A percentile compares a stretch with the other conserved stretches of the same genome.
phyloP scores from a whole-genome alignment of 2,329 filamentous ascomycete genomes.

The Trichophyton verrucosum region DNA sequence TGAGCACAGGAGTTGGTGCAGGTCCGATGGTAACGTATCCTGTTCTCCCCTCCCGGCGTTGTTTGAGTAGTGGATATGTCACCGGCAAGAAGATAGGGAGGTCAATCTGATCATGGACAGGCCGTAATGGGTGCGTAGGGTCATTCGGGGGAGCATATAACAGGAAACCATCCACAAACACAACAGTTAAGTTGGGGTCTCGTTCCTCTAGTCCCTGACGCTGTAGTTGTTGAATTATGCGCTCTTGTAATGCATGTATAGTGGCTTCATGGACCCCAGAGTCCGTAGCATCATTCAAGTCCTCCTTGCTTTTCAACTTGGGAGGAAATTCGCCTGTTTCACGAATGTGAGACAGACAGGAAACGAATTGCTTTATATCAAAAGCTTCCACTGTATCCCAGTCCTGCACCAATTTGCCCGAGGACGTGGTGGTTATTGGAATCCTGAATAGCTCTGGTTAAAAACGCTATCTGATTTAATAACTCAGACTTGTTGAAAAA shows the following conservation, averaged over 20 bases:
- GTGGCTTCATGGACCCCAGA: conserved; percentile 24
- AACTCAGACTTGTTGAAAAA: neutral
- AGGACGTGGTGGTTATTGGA: conserved; percentile 36
- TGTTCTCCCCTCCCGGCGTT: conserved; percentile 29
- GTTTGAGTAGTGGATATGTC: conserved; percentile 40
- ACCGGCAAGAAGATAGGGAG: conserved; percentile 68
- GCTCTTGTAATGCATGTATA: conserved; percentile 14
- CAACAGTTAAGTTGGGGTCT: conserved; percentile 35
- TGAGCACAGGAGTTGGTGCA: conserved; percentile 18
- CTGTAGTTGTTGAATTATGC: conserved; percentile 18
- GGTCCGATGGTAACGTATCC: conserved; percentile 38
- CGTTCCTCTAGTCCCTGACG: neutral
- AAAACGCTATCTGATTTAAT: no score
- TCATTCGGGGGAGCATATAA: conserved; percentile 49
- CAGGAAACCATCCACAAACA: conserved; percentile 78
- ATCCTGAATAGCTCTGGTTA: conserved; percentile 22
- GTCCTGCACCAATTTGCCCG: conserved; percentile 53
- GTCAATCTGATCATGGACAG: conserved; percentile 42
- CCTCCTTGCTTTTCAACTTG: conserved; percentile 44
- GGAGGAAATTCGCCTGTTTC: conserved; percentile 45
- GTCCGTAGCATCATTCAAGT: conserved; percentile 43
- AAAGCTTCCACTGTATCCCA: conserved; percentile 85
- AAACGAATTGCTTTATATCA: conserved; percentile 54
- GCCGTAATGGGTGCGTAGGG: conserved; percentile 18
- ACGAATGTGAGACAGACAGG: conserved; percentile 58